Base-by-base conservation (phyloP, 805 yeast genomes). In the Blastobotrys parvus region DNA sequence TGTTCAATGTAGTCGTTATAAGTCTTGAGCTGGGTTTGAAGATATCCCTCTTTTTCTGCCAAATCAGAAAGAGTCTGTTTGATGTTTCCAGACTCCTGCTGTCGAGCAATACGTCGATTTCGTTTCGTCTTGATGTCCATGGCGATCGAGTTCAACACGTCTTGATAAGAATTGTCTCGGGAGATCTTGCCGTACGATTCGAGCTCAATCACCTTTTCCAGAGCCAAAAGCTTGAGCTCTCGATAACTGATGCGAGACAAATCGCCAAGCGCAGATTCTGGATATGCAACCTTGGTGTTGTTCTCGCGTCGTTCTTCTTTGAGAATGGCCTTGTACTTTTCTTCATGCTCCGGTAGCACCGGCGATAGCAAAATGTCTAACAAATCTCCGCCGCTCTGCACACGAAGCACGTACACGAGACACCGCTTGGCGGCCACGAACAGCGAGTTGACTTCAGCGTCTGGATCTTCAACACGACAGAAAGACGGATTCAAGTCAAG, bases 381-480 rank as follows among this genome's bases (percentile, higher is more conserved):
- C 37, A 90, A 69, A 49, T 78, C 80, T 1, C 73, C 67, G 20
- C 79, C 79, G 38, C 67, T 71, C 65, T 92, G 97, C 4, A 92
- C 84, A 50, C 88, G 78, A 48, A 89, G 77, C 55, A 90, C 77
- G 56, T 87, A 87, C 13, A 82, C 64, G n/a, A 89, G 65, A 51
- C 88, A 82, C 48, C 95, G 69, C 59, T 90, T 90, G 0, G 83
- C 87, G 56, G 86, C 88, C 42, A 86, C 72, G 54, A 81, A 67
- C 23, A 85, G 62, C 4, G 82, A 66, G 41, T 73, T 74, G 31
- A 72, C 62, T 54, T 78, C 80, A 1, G 78, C 72, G 41, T 82
- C 85, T 3, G 68, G 65, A 13, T 69, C 68, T 15, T 54, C 62
- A 1, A 57, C 54, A 4, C 59, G 69, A 42, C 73, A 70, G 42